phyloP scores from a whole-genome alignment of 768 basidiomycete species.

The Terana coerulea region DNA sequence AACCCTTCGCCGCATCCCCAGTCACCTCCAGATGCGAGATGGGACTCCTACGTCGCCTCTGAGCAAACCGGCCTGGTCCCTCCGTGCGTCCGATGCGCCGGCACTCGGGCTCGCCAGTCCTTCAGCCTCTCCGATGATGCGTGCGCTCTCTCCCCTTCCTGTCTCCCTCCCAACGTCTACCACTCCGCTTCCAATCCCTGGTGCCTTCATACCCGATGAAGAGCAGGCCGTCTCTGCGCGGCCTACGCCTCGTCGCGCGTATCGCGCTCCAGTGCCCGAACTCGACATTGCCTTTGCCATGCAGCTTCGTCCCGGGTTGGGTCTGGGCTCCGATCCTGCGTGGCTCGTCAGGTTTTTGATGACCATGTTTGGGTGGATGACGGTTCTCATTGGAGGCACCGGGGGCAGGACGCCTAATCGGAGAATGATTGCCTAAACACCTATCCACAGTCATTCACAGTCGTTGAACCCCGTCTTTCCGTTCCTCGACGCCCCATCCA shows the following conservation, averaged over 20 bases:
- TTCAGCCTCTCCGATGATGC: conserved; percentile 1
- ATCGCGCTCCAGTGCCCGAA: conserved; percentile 27
- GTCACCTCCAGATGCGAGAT: conserved; percentile 23
- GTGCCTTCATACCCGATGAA: conserved; percentile 20
- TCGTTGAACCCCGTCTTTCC: neutral
- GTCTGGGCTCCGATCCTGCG: conserved; percentile 66
- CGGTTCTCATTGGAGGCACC: conserved; percentile 40
- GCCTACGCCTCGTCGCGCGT: conserved; percentile 13
- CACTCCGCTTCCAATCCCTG: conserved; percentile 16
- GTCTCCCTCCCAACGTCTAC: conserved; percentile 5
- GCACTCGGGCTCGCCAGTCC: conserved; percentile 29
- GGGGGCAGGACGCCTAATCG: neutral
- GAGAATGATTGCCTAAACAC: conserved; percentile 5
- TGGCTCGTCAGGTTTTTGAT: conserved; percentile 80
- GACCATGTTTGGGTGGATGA: conserved; percentile 77
- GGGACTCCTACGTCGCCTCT: conserved; percentile 10
- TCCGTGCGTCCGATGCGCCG: conserved; percentile 40
- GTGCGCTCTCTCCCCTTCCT: conserved; percentile 16
- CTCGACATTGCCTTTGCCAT: conserved; percentile 70
- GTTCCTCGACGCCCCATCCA: neutral
- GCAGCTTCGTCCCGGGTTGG: conserved; percentile 72
- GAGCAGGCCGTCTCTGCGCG: conserved; percentile 9
- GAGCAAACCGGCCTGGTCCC: conserved; percentile 33
- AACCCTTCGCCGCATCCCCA: conserved; percentile 18
- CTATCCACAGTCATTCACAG: no score